Base-by-base conservation (phyloP, 768 basidiomycete species). In the Pilatotrama ljubarskyi region DNA sequence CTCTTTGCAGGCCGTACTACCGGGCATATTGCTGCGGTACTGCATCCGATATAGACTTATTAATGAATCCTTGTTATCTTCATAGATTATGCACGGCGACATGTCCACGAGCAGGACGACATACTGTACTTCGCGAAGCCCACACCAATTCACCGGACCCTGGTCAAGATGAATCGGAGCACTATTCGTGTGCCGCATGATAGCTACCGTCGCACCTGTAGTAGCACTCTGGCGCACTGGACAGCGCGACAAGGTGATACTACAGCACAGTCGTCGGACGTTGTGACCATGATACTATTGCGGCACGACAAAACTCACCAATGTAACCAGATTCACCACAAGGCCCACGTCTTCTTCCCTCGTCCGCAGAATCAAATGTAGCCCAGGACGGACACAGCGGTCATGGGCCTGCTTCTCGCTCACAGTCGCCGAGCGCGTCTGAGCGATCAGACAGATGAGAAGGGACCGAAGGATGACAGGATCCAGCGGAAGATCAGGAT, bases 401-500 rank as follows among this genome's bases (percentile, higher is more conserved):
- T 60, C 51, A 10, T 55, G 32, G 9, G 38, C 49, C 0, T 38
- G 35, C 55, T 59, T 46, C 42, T 40, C 49, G 26, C 40, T 54
- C 18, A 61, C 63, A 1, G 26, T 41, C 17, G 64, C 43, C 2
- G 58, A 42, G 26, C 63, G 55, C n/a, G 56, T 44, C 36, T 63
- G 61, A 3, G 87, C 78, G 36, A 88, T 74, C 47, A 91, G 75
- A 68, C 82, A 88, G 3, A 87, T 79, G 29, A 91, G 79, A 15
- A 90, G 73, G 20, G 86, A 83, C 68, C 86, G 87, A 20, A 90
- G 72, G 41, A 90, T 79, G 51, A 83, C 80, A 10, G 82, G 77
- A 52, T 91, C 87, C 2, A 89, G 56, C 8, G 86, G 85, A 15
- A 86, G 69, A 49, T 75, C 75, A n/a, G 81, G 75, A 25, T 74